These are phyloP conservation scores for Calendula officinalis DNA, from an alignment of 129 eudicot genomes.

Conservation along the genomic window DNA sequence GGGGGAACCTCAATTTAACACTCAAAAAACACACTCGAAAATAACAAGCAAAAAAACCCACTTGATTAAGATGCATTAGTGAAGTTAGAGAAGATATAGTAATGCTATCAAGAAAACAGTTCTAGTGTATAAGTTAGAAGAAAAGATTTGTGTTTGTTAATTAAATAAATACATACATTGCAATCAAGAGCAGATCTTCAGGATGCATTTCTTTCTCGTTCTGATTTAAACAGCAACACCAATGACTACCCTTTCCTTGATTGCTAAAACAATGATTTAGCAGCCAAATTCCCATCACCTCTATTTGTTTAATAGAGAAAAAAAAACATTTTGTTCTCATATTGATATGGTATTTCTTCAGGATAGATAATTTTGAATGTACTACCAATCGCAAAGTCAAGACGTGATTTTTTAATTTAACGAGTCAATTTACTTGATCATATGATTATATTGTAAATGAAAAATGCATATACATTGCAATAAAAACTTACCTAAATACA, in stretches of 20 bases:
- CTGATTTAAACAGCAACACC: conserved; percentile 81
- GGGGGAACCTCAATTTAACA: conserved; percentile 44
- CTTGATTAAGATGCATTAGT: conserved; percentile 47
- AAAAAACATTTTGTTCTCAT: no score
- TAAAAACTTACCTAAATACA: no score
- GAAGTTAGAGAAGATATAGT: conserved; percentile 40
- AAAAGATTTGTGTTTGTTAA: background rate
- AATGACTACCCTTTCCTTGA: conserved; percentile 85
- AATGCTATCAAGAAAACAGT: conserved; percentile 32
- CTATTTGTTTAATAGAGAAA: no score
- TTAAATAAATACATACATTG: conserved; percentile 54
- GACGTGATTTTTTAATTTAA: no score
- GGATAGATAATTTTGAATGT: no score
- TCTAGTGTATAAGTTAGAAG: background rate
- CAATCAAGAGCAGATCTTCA: conserved; percentile 84
- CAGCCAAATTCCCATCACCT: conserved; percentile 92
- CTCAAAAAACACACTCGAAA: conserved; percentile 40
- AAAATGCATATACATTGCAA: no score
- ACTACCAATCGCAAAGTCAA: no score
- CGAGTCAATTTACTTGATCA: no score
- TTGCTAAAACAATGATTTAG: conserved; percentile 94
- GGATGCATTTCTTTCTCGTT: conserved; percentile 81
- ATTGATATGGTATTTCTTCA: no score
- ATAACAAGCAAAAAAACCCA: conserved; percentile 33
- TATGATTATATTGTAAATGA: no score